phyloP scores from a whole-genome alignment of 164 flowering plant genomes.

The Chimonanthus salicifolius region DNA sequence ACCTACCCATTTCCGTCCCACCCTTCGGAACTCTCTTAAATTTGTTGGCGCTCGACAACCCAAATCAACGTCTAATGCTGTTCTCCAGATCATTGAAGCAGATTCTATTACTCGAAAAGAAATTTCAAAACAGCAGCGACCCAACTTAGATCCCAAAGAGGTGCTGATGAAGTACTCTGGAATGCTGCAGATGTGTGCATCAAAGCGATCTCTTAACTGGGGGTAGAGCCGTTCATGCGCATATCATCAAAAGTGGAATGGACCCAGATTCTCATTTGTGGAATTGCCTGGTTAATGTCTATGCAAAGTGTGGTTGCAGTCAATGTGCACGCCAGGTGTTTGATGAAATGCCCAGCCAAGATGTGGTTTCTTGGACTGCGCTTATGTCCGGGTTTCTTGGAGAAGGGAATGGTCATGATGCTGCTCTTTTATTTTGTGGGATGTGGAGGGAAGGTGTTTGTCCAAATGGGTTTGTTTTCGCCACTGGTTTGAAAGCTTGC shows the following conservation, averaged over 20 bases:
- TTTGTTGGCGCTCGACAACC: neutral
- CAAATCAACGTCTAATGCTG: neutral
- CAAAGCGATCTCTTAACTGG: constrained; percentile 12
- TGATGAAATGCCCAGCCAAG: constrained; percentile 31
- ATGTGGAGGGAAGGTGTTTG: constrained; percentile 37
- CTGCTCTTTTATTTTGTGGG: constrained; percentile 23
- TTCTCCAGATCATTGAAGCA: neutral
- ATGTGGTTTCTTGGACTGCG: constrained; percentile 51
- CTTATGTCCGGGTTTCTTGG: constrained; percentile 35
- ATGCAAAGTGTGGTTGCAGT: constrained; percentile 32
- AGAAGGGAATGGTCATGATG: constrained; percentile 31
- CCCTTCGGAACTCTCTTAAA: neutral
- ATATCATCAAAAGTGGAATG: constrained; percentile 24
- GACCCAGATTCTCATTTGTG: constrained; percentile 45
- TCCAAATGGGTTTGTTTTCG: constrained; percentile 42
- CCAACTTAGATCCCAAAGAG: constrained; percentile 1
- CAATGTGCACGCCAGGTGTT: constrained; percentile 19
- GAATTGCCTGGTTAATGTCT: constrained; percentile 39
- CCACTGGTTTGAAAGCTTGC: constrained; percentile 46
- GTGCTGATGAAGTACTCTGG: constrained; percentile 24
- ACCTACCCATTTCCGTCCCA: neutral
- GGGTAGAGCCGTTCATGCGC: constrained; percentile 40
- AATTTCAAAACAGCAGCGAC: neutral
- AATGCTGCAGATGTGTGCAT: constrained; percentile 23
- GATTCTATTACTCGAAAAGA: neutral